Conservation (phyloP, 2,329 filamentous ascomycete genomes). For the Botrytis paeoniae region DNA sequence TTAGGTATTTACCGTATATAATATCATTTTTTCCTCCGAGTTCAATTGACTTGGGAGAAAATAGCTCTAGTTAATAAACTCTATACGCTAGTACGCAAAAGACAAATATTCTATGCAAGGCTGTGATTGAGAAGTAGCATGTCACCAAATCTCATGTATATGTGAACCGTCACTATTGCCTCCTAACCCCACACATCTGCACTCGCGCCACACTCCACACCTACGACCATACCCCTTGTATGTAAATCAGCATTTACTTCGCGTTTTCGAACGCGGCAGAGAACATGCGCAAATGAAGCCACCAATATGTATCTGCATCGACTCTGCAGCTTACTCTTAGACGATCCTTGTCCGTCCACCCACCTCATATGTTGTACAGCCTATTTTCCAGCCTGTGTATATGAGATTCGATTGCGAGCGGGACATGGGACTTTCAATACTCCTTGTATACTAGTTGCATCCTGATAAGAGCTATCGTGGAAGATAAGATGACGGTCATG, state of each 20-base stretch:
- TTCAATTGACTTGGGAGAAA: too few relatives aligned
- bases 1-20: not conserved
- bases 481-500: not conserved
- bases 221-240: not conserved
- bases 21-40: not conserved
- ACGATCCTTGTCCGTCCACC: not conserved
- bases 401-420: not conserved
- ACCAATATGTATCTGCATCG: not conserved
- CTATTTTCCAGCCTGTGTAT: not conserved
- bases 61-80: not conserved
- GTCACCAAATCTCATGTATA: not conserved
- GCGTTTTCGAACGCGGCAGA: constrained; percentile 2
- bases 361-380: not conserved
- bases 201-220: not conserved
- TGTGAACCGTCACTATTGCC: not conserved
- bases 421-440: not conserved
- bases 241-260: constrained; percentile 6
- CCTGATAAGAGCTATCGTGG: not conserved
- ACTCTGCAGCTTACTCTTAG: constrained; percentile 1
- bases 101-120: not conserved
- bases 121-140: not conserved
- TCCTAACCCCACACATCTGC: not conserved
- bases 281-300: not conserved
- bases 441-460: not conserved
- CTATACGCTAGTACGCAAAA: not conserved